Percentiles rank a stretch among this genome's conserved stretches.
Evolutionary conservation across 2,329 filamentous ascomycete species (phyloP).

Genomic region (Conoideocrella luteorostrata): DNA sequence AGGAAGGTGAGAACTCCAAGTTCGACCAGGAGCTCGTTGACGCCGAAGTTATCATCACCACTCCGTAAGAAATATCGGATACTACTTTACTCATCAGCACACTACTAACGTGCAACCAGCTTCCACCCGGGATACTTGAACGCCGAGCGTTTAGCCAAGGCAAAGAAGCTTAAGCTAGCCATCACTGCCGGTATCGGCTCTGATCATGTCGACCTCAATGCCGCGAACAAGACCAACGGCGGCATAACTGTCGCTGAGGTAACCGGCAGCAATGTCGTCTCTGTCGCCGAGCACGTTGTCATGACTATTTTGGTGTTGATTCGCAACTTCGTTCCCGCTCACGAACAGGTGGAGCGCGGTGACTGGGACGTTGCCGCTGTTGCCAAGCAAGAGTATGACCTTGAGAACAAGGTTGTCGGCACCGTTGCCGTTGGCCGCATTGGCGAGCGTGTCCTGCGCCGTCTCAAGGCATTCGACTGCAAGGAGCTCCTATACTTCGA

Average conservation of each 20-base stretch:
- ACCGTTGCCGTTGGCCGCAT: conserved; percentile 97
- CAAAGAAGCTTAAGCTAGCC: conserved; percentile 98
- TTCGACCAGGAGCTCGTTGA: conserved; percentile 96
- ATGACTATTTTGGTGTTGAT: conserved; percentile 97
- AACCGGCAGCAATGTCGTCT: conserved; percentile 96
- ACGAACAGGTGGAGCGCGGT: conserved; percentile 83
- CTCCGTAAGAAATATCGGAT: conserved; percentile 55
- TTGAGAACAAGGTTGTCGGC: conserved; percentile 95
- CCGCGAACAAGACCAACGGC: conserved; percentile 96
- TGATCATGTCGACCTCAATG: conserved; percentile 95
- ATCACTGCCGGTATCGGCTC: conserved; percentile 97
- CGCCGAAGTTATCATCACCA: conserved; percentile 98
- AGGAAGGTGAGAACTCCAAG: conserved; percentile 86
- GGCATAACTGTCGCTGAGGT: conserved; percentile 96
- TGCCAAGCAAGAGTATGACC: conserved; percentile 97
- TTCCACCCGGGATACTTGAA: conserved; percentile 99
- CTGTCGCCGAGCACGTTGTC: conserved; percentile 96
- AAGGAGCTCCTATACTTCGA: conserved; percentile 99
- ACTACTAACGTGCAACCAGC: conserved; percentile 34
- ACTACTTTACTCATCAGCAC: not conserved
- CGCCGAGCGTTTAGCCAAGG: conserved; percentile 90
- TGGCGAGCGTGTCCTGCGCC: conserved; percentile 92
- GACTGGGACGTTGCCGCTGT: conserved; percentile 95
- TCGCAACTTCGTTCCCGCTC: conserved; percentile 97
- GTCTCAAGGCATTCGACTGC: conserved; percentile 97